Percentiles rank a stretch among this genome's conserved stretches.
Evolutionary conservation across 2,329 filamentous ascomycete species (phyloP).

Genomic region (Parascedosporium putredinis): DNA sequence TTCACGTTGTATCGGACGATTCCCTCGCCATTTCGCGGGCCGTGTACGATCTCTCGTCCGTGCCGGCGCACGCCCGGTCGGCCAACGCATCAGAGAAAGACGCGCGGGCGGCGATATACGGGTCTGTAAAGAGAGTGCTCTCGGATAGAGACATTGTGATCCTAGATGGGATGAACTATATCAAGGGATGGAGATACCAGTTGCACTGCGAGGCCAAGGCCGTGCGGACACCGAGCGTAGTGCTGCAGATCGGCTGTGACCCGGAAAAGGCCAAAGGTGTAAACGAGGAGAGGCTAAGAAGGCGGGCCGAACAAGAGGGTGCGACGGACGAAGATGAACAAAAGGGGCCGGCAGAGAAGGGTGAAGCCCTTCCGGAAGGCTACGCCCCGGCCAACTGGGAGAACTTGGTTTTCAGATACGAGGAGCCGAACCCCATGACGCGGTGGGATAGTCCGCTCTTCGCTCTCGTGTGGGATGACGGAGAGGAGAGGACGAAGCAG

Average conservation of each 20-base stretch:
- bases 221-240: constrained; percentile 61
- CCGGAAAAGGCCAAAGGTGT: constrained; percentile 41
- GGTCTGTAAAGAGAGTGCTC: constrained; percentile 66
- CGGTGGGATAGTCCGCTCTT: constrained; percentile 79
- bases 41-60: constrained; percentile 57
- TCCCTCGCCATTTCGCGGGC: constrained; percentile 56
- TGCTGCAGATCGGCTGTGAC: constrained; percentile 54
- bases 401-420: constrained; percentile 71
- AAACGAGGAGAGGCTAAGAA: constrained; percentile 48
- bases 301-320: constrained; percentile 15
- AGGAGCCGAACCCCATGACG: constrained; percentile 78
- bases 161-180: constrained; percentile 74
- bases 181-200: constrained; percentile 84
- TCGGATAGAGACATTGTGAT: constrained; percentile 66
- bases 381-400: constrained; percentile 57
- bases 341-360: too few species aligned
- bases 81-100: constrained; percentile 73
- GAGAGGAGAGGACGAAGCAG: constrained; percentile 41
- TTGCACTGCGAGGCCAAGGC: constrained; percentile 79
- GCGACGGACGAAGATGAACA: not conserved
- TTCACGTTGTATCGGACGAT: constrained; percentile 67
- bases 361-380: constrained; percentile 23
- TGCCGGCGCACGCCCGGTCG: constrained; percentile 52
- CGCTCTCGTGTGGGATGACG: constrained; percentile 67
- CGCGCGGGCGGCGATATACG: constrained; percentile 65